These are phyloP conservation scores for Ceratobasidium papillatum DNA, from an alignment of 1,284 basidiomycete genomes.

Conservation along the genomic window DNA sequence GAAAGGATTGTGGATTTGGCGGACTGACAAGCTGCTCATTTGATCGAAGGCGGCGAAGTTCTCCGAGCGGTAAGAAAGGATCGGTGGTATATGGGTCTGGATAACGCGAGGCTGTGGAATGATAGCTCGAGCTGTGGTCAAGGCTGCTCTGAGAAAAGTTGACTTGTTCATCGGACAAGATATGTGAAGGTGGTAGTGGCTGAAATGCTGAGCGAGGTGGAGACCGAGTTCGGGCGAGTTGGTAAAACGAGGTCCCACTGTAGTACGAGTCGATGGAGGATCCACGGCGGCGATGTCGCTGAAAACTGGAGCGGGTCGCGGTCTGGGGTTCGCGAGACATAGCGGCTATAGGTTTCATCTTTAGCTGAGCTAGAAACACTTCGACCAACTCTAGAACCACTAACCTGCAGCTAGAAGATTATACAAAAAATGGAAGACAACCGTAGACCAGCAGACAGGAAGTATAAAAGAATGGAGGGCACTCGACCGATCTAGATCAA, in stretches of 20 bases:
- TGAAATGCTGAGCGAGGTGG: background rate
- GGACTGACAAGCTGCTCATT: constrained; percentile 3
- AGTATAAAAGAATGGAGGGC: constrained; percentile 6
- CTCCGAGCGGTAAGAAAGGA: constrained; percentile 24
- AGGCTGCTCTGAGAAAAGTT: constrained; percentile 22
- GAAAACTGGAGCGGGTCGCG: background rate
- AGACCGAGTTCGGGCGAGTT: background rate
- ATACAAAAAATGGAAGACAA: background rate
- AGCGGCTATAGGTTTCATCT: background rate
- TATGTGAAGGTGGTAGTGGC: background rate
- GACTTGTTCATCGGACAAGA: background rate
- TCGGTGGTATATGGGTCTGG: constrained; percentile 29
- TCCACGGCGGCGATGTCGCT: background rate
- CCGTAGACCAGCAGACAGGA: background rate
- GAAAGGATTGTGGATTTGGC: background rate
- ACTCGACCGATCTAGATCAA: background rate
- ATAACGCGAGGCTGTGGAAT: constrained; percentile 7
- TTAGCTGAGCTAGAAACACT: background rate
- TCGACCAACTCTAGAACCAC: background rate
- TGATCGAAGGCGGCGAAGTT: constrained; percentile 21
- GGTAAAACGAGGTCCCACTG: background rate
- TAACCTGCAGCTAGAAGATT: constrained; percentile 10
- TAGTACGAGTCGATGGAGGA: constrained; percentile 1
- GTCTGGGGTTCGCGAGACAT: background rate
- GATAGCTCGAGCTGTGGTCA: constrained; percentile 18